These are phyloP conservation scores for Pseudonitzschia multistriata DNA, from an alignment of 108 stramenopile species.

Conservation along the genomic window DNA sequence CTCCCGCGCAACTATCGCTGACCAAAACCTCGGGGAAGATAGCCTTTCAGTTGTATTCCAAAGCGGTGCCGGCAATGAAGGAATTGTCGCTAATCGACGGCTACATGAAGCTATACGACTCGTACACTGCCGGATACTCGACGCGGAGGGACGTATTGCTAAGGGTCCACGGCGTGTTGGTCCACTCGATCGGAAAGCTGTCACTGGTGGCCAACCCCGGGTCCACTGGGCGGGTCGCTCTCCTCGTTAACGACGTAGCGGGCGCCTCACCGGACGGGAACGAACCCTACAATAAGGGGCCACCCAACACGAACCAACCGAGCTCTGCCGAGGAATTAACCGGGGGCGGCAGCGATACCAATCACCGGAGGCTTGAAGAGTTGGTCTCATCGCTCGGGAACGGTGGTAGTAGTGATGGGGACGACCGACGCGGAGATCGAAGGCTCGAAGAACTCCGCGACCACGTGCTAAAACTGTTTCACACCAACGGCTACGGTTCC, in stretches of 20 bases:
- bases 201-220: conserved; percentile 59
- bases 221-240: conserved; percentile 30
- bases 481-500: neutral
- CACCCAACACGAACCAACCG: too few species aligned
- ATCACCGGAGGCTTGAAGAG: conserved; percentile 34
- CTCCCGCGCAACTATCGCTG: conserved; percentile 30
- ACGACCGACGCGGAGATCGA: neutral
- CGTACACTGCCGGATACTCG: conserved; percentile 55
- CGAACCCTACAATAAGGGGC: too few species aligned
- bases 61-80: conserved; percentile 73
- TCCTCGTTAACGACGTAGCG: conserved; percentile 15
- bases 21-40: conserved; percentile 55
- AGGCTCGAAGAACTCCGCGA: conserved; percentile 3
- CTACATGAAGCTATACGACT: conserved; percentile 73
- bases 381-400: conserved; percentile 13
- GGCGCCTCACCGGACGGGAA: neutral
- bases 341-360: neutral
- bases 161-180: conserved; percentile 66
- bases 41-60: conserved; percentile 71
- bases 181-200: conserved; percentile 68
- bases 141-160: conserved; percentile 62
- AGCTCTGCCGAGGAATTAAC: conserved; percentile 13
- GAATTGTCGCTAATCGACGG: conserved; percentile 84
- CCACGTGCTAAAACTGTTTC: conserved; percentile 1
- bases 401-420: too few species aligned